A percentile compares a stretch with the other conserved stretches of the same genome.
Conservation (phyloP, 495 filamentous ascomycete species). For the Sordaria brevicollis region DNA sequence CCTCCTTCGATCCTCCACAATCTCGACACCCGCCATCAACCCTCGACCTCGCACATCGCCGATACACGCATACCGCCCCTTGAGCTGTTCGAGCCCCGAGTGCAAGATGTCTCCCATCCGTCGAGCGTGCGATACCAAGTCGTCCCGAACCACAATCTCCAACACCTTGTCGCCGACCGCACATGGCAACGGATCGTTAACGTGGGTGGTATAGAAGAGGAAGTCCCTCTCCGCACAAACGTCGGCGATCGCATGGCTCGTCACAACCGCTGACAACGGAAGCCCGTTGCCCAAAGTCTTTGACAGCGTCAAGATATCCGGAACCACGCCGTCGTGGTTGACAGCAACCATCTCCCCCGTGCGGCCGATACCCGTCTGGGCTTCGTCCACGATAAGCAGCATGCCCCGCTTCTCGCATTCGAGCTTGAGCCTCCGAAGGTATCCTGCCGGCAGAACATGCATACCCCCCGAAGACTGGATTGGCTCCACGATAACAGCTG, state of each 20-base stretch:
- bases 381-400: constrained; percentile 47
- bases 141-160: constrained; percentile 43
- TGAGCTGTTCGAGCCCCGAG: constrained; percentile 29
- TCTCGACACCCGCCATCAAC: constrained; percentile 43
- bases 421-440: constrained; percentile 32
- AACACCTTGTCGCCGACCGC: constrained; percentile 47
- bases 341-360: constrained; percentile 43
- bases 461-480: constrained; percentile 43
- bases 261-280: constrained; percentile 41
- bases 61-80: constrained; percentile 41
- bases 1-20: constrained; percentile 30
- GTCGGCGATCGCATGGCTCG: constrained; percentile 35
- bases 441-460: constrained; percentile 35
- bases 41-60: constrained; percentile 47
- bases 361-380: constrained; percentile 44
- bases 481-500: constrained; percentile 45
- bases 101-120: constrained; percentile 32
- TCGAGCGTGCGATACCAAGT: constrained; percentile 28
- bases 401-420: constrained; percentile 41
- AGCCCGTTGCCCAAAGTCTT: constrained; percentile 48
- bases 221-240: constrained; percentile 26
- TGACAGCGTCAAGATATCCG: constrained; percentile 42
- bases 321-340: constrained; percentile 35
- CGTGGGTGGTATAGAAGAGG: constrained; percentile 32
- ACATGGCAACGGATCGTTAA: constrained; percentile 45